A percentile compares a stretch with the other conserved stretches of the same genome.
Evolutionary conservation across 2,329 filamentous ascomycete species (phyloP).

Genomic region (Aureobasidium lini): DNA sequence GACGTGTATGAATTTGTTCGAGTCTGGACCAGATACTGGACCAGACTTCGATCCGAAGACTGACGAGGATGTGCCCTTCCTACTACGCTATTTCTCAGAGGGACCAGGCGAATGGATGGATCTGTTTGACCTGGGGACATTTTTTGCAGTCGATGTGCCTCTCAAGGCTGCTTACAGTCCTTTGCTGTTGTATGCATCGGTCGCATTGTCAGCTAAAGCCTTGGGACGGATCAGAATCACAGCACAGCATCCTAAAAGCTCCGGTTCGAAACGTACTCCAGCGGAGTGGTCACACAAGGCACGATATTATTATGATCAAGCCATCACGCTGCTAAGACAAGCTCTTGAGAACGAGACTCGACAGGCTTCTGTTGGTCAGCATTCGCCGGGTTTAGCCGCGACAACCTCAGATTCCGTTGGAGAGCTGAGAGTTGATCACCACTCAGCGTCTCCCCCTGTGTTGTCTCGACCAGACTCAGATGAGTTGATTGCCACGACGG

Average conservation of each 20-base stretch:
- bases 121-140: constrained; percentile 49
- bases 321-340: constrained; percentile 27
- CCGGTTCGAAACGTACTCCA: constrained; percentile 11
- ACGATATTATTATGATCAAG: constrained; percentile 51
- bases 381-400: constrained; percentile 19
- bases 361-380: background rate
- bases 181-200: constrained; percentile 47
- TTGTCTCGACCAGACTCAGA: constrained; percentile 42
- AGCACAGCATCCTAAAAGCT: background rate
- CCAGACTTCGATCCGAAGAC: constrained; percentile 8
- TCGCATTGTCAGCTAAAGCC: constrained; percentile 56
- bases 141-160: constrained; percentile 54
- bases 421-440: background rate
- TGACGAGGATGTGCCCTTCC: constrained; percentile 51
- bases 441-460: background rate
- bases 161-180: constrained; percentile 46
- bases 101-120: constrained; percentile 53
- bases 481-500: constrained; percentile 57
- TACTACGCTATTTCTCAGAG: constrained; percentile 54
- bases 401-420: constrained; percentile 26
- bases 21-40: background rate
- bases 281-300: constrained; percentile 53
- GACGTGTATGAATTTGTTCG: background rate
- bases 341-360: constrained; percentile 23
- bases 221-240: constrained; percentile 40